phyloP scores from a whole-genome alignment of 345 rosid species.

The Ailanthus altissimus region DNA sequence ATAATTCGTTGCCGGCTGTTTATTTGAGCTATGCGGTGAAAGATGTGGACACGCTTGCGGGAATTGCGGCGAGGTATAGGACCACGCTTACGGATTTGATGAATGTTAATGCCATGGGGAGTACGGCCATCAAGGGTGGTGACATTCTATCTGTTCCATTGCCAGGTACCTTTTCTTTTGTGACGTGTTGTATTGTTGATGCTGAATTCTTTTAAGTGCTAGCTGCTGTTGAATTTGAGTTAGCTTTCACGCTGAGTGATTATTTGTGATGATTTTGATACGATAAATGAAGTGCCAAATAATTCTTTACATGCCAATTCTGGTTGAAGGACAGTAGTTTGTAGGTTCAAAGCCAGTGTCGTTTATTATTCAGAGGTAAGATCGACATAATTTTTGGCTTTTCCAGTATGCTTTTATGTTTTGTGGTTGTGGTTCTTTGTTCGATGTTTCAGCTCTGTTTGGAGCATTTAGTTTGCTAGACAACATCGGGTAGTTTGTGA shows the following conservation, averaged over 20 bases:
- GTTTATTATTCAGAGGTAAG: neutral
- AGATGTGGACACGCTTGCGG: conserved; percentile 62
- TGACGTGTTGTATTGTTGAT: neutral
- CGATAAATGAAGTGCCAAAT: neutral
- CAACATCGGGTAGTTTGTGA: neutral
- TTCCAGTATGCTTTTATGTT: too few relatives aligned
- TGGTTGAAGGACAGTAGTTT: neutral
- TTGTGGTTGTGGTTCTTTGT: too few relatives aligned
- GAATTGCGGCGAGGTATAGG: conserved; percentile 65
- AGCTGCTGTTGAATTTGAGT: neutral
- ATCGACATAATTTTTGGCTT: neutral
- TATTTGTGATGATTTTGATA: neutral
- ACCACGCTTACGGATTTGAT: conserved; percentile 88
- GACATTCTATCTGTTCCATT: conserved; percentile 89
- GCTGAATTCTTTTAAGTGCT: neutral
- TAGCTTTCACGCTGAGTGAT: neutral
- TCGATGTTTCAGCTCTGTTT: neutral
- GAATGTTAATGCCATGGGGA: conserved; percentile 95
- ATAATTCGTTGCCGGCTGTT: conserved; percentile 75
- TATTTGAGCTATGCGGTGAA: conserved; percentile 84
- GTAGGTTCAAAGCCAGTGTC: neutral
- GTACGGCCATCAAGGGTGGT: conserved; percentile 58
- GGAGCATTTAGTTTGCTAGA: neutral
- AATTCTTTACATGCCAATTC: neutral
- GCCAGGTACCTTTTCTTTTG: conserved; percentile 47